Conservation (phyloP, 2,329 filamentous ascomycete genomes). For the Apiospora phragmitis region DNA sequence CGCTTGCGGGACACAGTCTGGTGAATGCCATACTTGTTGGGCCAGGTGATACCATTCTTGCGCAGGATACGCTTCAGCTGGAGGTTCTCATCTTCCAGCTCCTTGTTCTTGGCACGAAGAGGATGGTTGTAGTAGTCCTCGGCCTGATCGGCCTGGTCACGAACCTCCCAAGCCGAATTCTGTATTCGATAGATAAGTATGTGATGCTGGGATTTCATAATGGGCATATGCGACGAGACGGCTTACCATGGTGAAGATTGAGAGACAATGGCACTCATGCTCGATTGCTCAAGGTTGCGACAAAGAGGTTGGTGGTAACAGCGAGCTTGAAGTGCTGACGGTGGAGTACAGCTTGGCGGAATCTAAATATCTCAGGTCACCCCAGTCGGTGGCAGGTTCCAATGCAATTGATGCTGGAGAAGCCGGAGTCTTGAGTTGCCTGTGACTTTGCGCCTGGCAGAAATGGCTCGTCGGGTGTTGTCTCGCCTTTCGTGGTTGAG, state of each 20-base stretch:
- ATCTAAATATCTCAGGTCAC: neutral
- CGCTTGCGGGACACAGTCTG: slow-evolving; percentile 31
- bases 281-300: neutral
- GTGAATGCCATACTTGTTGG: slow-evolving; percentile 34
- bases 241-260: slow-evolving; percentile 3
- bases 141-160: slow-evolving; percentile 53
- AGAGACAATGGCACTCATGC: neutral
- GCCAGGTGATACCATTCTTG: slow-evolving; percentile 54
- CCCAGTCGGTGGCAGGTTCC: neutral
- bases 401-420: neutral
- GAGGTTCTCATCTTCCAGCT: slow-evolving; percentile 49
- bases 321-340: neutral
- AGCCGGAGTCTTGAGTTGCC: neutral
- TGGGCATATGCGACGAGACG: too few relatives aligned
- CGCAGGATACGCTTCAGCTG: slow-evolving; percentile 52
- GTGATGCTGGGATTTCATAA: neutral
- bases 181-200: neutral
- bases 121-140: slow-evolving; percentile 49
- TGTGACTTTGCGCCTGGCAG: neutral
- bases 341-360: neutral
- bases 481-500: neutral
- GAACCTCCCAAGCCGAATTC: slow-evolving; percentile 46
- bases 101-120: slow-evolving; percentile 46
- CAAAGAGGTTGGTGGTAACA: neutral
- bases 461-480: neutral